phyloP scores from a whole-genome alignment of 352 stramenopile species.

The Blastocystis sp. region DNA sequence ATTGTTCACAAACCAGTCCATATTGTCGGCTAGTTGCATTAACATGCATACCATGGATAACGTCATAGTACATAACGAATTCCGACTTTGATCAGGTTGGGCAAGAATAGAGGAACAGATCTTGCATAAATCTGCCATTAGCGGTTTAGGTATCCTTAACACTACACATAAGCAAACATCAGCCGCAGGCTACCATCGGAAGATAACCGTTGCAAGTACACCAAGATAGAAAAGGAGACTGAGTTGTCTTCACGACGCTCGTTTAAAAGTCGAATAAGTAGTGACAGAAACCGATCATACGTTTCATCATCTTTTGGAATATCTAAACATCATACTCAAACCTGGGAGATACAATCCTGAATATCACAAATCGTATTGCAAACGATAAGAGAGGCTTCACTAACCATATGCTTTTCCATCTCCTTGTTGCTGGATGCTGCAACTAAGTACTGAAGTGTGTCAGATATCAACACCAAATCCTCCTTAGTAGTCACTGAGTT shows the following conservation, averaged over 20 bases:
- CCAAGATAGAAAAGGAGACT: background rate
- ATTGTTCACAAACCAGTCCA: constrained; percentile 44
- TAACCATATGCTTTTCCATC: background rate
- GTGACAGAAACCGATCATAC: background rate
- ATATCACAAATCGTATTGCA: constrained; percentile 16
- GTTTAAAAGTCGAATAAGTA: background rate
- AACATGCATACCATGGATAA: background rate
- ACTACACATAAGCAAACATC: background rate
- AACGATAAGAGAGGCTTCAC: background rate
- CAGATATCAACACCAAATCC: background rate
- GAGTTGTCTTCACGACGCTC: background rate
- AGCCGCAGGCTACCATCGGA: background rate
- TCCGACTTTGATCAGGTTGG: background rate
- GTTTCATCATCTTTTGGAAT: background rate
- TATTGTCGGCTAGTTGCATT: constrained; percentile 11
- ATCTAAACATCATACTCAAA: background rate
- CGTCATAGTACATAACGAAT: background rate
- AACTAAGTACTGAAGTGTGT: constrained; percentile 38
- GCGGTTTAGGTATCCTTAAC: background rate
- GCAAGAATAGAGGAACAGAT: constrained; percentile 10
- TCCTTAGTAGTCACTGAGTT: background rate
- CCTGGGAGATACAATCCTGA: background rate
- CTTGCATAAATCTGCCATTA: background rate
- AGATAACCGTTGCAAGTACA: background rate
- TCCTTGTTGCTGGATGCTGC: background rate